These are phyloP conservation scores for Spinacia oleracea DNA, from an alignment of 179 eudicot species.

Conservation along the genomic window DNA sequence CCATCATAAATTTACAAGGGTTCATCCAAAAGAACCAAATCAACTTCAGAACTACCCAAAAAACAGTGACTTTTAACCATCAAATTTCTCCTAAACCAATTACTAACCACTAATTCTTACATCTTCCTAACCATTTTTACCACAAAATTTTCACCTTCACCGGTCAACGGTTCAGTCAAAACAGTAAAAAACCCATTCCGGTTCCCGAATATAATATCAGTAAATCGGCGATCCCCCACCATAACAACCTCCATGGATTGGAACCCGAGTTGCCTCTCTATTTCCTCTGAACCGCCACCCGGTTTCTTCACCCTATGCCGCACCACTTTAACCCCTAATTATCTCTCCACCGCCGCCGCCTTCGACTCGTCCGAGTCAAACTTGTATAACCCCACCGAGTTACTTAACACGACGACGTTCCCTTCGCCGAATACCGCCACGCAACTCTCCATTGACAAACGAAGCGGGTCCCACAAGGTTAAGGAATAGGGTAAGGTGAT, in stretches of 20 bases:
- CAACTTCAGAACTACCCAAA: constrained; percentile 17
- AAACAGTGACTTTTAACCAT: constrained; percentile 20
- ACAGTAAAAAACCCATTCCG: constrained; percentile 25
- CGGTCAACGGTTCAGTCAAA: constrained; percentile 24
- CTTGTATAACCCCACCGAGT: constrained; percentile 29
- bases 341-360: constrained; percentile 22
- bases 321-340: constrained; percentile 24
- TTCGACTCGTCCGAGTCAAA: constrained; percentile 26
- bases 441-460: constrained; percentile 20
- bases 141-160: constrained; percentile 23
- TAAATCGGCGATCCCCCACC: constrained; percentile 33
- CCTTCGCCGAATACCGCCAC: constrained; percentile 21
- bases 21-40: constrained; percentile 20
- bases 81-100: constrained; percentile 17
- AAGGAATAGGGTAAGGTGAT: constrained; percentile 26
- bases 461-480: constrained; percentile 14
- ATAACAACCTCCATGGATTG: constrained; percentile 22
- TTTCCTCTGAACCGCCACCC: constrained; percentile 22
- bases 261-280: constrained; percentile 22
- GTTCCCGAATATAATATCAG: constrained; percentile 29
- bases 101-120: constrained; percentile 22
- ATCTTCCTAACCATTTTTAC: constrained; percentile 23
- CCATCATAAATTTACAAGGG: constrained; percentile 5
- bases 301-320: constrained; percentile 30
- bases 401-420: constrained; percentile 25